Evolutionary conservation across 805 yeast genomes (phyloP), one percentile per base, ranked within the genome.

Genomic region (Komagataella phaffii): DNA sequence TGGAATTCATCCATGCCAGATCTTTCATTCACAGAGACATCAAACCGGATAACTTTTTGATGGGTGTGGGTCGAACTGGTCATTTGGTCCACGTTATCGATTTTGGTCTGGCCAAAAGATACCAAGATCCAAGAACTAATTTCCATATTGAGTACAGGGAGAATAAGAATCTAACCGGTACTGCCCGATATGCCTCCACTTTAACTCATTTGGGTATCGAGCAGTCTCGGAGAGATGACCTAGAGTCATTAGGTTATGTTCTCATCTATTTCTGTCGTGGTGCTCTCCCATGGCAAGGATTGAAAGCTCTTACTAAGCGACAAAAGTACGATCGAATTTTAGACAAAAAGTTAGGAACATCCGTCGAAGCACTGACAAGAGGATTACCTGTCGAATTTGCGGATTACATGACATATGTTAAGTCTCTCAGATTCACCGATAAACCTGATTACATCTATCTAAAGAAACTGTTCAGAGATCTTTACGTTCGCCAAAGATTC

Each of bases 281-380:
- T 47, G 85, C 95, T 17, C 79, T 91, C 61, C 99, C 99, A 51
- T 91, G 99, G 99, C 99, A 91, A 70, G 99, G 99, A 3, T 77
- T 91, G 62, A 89, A 89, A 69, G 99, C 98, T 45, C 93, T 91
- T 23, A 88, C 96, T 14, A 91, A 91, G 72, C 87, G 95, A 71
- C 97, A 91, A 68, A 91, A 93, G 70, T 91, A 91, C 69, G 97
- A 91, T 70, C 79, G 96, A 55, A 93, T 91, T 60, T 83, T 91
- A 82, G 97, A 91, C 66, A 88, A 87, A 74, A 91, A 91, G 68
- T 81, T 90, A 80, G 81, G 95, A 49, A 88, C 96, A 7, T 84
- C 95, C 23, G 79, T 90, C 45, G 93, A 87, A 62, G 77, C 81
- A 12, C 76, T 91, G 60, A 90, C 96, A 56, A 81, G 88, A 61